These are phyloP conservation scores for Colletotrichum simmondsii DNA, from an alignment of 2,329 filamentous ascomycete genomes.

Conservation along the genomic window DNA sequence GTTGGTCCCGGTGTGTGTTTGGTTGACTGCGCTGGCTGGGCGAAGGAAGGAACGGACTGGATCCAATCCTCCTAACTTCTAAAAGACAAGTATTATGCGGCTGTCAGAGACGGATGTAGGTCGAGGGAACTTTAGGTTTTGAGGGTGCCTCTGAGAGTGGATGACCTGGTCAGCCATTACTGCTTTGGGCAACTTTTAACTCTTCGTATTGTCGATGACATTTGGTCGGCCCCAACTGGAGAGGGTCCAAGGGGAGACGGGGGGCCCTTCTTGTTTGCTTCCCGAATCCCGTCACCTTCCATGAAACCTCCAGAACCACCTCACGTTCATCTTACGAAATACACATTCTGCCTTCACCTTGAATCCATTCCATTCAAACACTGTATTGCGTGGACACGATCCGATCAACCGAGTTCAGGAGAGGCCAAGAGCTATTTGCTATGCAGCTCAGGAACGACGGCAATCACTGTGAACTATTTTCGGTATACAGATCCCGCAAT, in stretches of 20 bases:
- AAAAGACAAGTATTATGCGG: not conserved
- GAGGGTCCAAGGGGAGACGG: not conserved
- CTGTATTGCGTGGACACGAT: slow-evolving; percentile 7
- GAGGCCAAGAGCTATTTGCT: not conserved
- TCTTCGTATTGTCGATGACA: not conserved
- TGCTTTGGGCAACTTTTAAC: slow-evolving; percentile 14
- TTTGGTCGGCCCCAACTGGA: not conserved
- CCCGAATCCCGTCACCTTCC: not conserved
- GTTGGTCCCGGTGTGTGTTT: slow-evolving; percentile 8
- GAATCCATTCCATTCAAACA: slow-evolving; percentile 12
- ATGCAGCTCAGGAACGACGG: slow-evolving; percentile 9
- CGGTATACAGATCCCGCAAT: not conserved
- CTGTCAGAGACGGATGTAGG: slow-evolving; percentile 1
- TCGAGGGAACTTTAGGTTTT: slow-evolving; percentile 23
- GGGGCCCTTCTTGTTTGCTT: not conserved
- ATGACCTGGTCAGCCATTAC: slow-evolving; percentile 7
- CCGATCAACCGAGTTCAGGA: slow-evolving; percentile 8
- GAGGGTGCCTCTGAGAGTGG: slow-evolving; percentile 7
- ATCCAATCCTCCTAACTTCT: slow-evolving; percentile 1
- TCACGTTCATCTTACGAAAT: not conserved
- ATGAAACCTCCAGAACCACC: not conserved
- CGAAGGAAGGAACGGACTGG: slow-evolving; percentile 4
- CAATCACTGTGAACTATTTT: not conserved
- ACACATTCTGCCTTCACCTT: not conserved
- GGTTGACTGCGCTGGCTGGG: not conserved